Conservation (phyloP, 2,329 filamentous ascomycete species). For the Basipetospora chlamydospora region DNA sequence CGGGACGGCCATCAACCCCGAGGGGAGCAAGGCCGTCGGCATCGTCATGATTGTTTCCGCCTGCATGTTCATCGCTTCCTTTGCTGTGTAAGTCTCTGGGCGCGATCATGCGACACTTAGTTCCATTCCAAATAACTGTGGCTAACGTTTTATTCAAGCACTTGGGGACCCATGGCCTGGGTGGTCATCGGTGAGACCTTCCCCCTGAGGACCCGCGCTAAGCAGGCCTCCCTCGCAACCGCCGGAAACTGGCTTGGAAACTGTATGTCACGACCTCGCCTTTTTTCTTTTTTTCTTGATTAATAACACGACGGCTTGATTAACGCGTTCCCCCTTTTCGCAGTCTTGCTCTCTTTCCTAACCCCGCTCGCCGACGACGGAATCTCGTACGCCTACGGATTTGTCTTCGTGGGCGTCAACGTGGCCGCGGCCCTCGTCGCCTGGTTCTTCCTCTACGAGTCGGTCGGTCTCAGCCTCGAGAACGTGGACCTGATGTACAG, state of each 20-base stretch:
- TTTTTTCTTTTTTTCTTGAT: background rate
- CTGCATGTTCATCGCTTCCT: constrained; percentile 61
- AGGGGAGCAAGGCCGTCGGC: constrained; percentile 32
- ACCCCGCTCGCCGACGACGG: constrained; percentile 48
- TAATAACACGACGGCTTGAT: background rate
- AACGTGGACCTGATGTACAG: constrained; percentile 61
- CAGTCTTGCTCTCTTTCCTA: constrained; percentile 50
- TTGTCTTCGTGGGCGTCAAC: constrained; percentile 50
- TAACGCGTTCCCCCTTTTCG: background rate
- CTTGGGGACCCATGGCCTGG: constrained; percentile 59
- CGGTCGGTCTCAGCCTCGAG: constrained; percentile 50
- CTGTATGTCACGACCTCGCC: constrained; percentile 29
- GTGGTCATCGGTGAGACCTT: constrained; percentile 54
- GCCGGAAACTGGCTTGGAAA: constrained; percentile 45
- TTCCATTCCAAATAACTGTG: background rate
- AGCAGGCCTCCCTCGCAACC: constrained; percentile 39
- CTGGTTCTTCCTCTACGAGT: constrained; percentile 58
- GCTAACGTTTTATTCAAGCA: constrained; percentile 17
- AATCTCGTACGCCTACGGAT: constrained; percentile 50
- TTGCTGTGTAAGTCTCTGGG: constrained; percentile 27
- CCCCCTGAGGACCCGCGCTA: constrained; percentile 38
- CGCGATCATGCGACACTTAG: background rate
- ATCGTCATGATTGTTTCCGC: constrained; percentile 58
- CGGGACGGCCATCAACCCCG: constrained; percentile 29
- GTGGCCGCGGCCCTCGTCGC: constrained; percentile 42